Evolutionary conservation across 2,329 filamentous ascomycete species (phyloP).

Genomic region (Aspergillus fumigatiaffinis): DNA sequence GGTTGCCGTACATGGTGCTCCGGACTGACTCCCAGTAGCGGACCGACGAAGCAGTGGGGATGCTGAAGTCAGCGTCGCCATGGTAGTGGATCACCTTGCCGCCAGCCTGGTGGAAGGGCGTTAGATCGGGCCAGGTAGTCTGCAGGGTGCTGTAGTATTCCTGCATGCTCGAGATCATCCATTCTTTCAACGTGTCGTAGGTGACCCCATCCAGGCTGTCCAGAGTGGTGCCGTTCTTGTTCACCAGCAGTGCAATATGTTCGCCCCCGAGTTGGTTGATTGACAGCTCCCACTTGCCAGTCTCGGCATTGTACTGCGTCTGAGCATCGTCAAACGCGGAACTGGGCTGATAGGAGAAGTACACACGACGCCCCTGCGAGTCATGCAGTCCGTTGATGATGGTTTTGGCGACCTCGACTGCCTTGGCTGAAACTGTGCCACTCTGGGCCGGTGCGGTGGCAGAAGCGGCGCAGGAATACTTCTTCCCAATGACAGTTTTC

Average conservation of each 20-base stretch:
- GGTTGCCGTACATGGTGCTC: conserved; percentile 43
- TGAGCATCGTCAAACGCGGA: not conserved
- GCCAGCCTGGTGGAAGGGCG: conserved; percentile 24
- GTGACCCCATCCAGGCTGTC: conserved; percentile 39
- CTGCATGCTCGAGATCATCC: conserved; percentile 47
- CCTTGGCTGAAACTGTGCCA: not conserved
- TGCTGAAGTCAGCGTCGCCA: conserved; percentile 50
- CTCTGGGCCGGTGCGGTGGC: not conserved
- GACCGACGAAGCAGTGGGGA: conserved; percentile 51
- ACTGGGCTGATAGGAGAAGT: not conserved
- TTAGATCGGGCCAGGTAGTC: conserved; percentile 42
- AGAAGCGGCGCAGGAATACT: conserved; percentile 40
- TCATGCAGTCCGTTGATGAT: not conserved
- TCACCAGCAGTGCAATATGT: not conserved
- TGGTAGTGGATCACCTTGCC: conserved; percentile 56
- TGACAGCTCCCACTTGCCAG: not conserved
- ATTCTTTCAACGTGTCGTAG: conserved; percentile 52
- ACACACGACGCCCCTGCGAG: not conserved
- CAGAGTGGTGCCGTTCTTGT: conserved; percentile 36
- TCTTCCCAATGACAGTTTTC: conserved; percentile 35
- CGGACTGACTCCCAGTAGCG: conserved; percentile 53
- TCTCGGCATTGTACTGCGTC: not conserved
- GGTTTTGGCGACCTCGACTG: not conserved
- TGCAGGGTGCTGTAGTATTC: conserved; percentile 49
- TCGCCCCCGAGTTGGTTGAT: not conserved